phyloP scores from a whole-genome alignment of 2,329 filamentous ascomycete genomes.

The Hypoxylon sp. region DNA sequence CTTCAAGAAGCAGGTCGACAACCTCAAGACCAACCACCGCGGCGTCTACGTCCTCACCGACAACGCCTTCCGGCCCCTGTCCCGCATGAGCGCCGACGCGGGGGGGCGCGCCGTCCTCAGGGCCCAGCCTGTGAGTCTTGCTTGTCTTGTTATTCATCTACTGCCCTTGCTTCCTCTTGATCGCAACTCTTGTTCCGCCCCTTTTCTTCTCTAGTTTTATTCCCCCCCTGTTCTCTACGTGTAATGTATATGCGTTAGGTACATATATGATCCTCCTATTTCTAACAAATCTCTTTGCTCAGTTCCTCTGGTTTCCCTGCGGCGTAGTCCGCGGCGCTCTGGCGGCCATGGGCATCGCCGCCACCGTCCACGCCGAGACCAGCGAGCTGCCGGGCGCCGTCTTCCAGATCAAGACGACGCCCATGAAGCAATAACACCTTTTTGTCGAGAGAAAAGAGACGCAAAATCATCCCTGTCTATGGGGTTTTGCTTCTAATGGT shows the following conservation, averaged over 20 bases:
- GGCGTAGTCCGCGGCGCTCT: conserved; percentile 92
- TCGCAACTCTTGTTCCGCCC: not conserved
- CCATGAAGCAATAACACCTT: conserved; percentile 60
- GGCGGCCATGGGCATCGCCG: conserved; percentile 88
- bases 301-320: conserved; percentile 96
- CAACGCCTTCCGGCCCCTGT: conserved; percentile 86
- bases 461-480: too few species aligned
- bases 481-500: not conserved
- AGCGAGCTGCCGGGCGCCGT: conserved; percentile 86
- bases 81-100: conserved; percentile 85
- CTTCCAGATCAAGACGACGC: conserved; percentile 92
- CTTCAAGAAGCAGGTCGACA: conserved; percentile 97
- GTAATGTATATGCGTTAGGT: not conserved
- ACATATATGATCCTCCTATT: too few species aligned
- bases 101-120: conserved; percentile 75
- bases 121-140: conserved; percentile 76
- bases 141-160: conserved; percentile 29
- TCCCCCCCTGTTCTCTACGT: not conserved
- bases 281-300: conserved; percentile 9
- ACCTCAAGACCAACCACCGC: conserved; percentile 96
- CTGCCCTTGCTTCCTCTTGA: conserved; percentile 9
- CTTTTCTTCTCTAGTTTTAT: conserved; percentile 21
- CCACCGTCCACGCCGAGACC: conserved; percentile 90
- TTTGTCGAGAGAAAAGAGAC: too few species aligned
- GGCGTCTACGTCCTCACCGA: conserved; percentile 97